Base-by-base conservation (phyloP, 192 early-diverging fungal genomes). In the Entophlyctis luteolus region DNA sequence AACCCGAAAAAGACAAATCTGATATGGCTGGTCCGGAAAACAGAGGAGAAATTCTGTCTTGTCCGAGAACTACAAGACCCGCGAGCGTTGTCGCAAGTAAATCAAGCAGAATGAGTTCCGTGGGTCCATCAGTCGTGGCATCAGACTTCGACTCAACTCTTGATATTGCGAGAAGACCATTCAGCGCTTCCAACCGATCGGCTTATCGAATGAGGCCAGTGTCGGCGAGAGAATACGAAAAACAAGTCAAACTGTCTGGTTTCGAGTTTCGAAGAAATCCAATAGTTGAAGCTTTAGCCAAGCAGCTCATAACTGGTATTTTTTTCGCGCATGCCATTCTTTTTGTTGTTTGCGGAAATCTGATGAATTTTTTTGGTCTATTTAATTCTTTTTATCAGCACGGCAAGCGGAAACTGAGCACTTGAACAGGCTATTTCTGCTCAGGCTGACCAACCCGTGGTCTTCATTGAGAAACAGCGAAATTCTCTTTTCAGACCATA, bases 191-290 rank as follows among this genome's bases (percentile, higher is more conserved):
- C 14, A 31, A 31, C 25, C 18, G 60, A 5, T 8, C 60, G 10
- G 18, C 60, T 5, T 32, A 31, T 28, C 48, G 34, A 34, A 47
- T 63, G 60, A 14, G 60, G 18, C 47, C 60, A n/a, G 36, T 63
- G 25, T 37, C 33, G 3, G 60, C 60, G 23, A 63, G 50, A n/a
- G 46, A 25, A 28, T 47, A 29, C 25, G 20, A 31, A 6, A 47
- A 49, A 34, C 22, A 63, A 33, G 47, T 63, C 48, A 63, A 63
- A 49, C 31, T 63, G 8, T 22, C 33, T 14, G 60, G 60, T 12
- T 63, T 63, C 42, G 60, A 63, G 47, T 63, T 63, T 49, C 28
- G 60, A 14, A n/a, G 60, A 12, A 63, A 63, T 18, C 60, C 60
- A 2, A 48, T 49, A 2, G 31, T 63, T 27, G 60, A 63, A 20